Percentiles rank a stretch among this genome's conserved stretches.
phyloP scores from a whole-genome alignment of 169 alveolate species.

The Plasmodium vivax region DNA sequence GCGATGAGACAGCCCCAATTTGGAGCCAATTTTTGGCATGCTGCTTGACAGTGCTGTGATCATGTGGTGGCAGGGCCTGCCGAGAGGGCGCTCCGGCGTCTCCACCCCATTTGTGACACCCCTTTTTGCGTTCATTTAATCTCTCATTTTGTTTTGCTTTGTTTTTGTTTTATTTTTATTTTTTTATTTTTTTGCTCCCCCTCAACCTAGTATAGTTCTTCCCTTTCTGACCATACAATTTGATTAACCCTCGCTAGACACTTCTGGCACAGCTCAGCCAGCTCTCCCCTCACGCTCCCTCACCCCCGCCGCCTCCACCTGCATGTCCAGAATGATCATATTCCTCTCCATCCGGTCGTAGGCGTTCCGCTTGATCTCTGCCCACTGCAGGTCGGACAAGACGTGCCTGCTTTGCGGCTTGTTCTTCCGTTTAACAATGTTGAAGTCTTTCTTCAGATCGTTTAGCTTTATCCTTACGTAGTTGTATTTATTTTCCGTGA shows the following conservation, averaged over 20 bases:
- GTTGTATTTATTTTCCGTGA: constrained; percentile 50
- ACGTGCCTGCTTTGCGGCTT: neutral
- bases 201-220: neutral
- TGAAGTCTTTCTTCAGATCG: constrained; percentile 50
- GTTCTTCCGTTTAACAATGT: constrained; percentile 22
- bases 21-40: neutral
- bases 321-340: constrained; percentile 16
- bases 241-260: neutral
- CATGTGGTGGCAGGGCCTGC: neutral
- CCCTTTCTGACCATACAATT: neutral
- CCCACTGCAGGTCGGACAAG: constrained; percentile 51
- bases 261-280: neutral
- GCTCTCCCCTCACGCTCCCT: neutral
- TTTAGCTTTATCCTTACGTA: constrained; percentile 43
- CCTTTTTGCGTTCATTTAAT: neutral
- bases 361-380: constrained; percentile 40
- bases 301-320: neutral
- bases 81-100: neutral
- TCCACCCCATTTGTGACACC: neutral
- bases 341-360: constrained; percentile 30
- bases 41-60: neutral
- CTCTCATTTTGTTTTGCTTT: neutral
- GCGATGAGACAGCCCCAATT: neutral
- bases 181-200: neutral
- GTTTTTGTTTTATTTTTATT: neutral